These are phyloP conservation scores for Scedosporium minutisporum DNA, from an alignment of 2,329 filamentous ascomycete genomes.

Conservation along the genomic window DNA sequence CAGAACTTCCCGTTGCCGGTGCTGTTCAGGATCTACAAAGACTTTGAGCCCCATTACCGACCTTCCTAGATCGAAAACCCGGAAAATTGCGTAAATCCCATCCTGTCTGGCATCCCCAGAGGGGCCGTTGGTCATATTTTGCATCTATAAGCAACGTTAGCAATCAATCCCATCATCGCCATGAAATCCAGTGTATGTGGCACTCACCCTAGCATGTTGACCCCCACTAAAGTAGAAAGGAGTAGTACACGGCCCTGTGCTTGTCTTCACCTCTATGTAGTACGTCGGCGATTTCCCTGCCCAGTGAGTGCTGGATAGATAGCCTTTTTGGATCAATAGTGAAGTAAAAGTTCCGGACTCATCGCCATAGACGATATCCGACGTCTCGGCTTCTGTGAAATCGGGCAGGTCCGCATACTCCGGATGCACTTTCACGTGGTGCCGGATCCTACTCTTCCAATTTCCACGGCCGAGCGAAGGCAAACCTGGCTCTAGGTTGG, in stretches of 20 bases:
- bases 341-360: conserved; percentile 20
- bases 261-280: conserved; percentile 43
- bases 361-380: conserved; percentile 38
- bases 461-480: conserved; percentile 27
- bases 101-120: conserved; percentile 6
- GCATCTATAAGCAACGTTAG: not conserved
- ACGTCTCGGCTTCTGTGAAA: conserved; percentile 32
- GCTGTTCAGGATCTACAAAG: conserved; percentile 25
- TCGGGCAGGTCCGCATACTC: conserved; percentile 27
- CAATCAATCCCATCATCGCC: not conserved
- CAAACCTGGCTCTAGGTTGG: conserved; percentile 15
- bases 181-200: no score
- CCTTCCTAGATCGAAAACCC: conserved; percentile 27
- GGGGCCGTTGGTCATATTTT: conserved; percentile 5
- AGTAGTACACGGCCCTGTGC: conserved; percentile 23
- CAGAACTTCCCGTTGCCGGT: not conserved
- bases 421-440: conserved; percentile 25
- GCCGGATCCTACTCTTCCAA: conserved; percentile 40
- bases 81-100: conserved; percentile 29
- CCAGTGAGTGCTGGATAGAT: conserved; percentile 20
- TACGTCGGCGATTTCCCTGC: conserved; percentile 23
- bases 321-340: conserved; percentile 22
- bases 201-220: conserved; percentile 23
- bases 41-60: conserved; percentile 21
- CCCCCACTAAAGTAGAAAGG: conserved; percentile 36